phyloP scores from a whole-genome alignment of 768 basidiomycete genomes.

The Psilocybe azurescens region DNA sequence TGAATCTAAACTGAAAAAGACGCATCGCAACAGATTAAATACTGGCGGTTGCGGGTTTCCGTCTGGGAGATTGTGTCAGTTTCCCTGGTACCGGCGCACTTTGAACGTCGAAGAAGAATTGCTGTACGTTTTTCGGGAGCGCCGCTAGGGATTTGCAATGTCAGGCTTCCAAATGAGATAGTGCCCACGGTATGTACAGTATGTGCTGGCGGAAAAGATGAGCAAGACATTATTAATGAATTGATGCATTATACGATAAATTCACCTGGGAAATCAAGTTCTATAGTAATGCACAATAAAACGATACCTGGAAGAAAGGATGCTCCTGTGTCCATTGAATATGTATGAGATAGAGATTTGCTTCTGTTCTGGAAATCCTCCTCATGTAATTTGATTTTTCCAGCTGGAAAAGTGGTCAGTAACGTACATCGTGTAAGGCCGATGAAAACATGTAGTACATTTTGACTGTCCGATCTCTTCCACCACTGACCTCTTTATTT shows the following conservation, averaged over 20 bases:
- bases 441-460: slow-evolving; percentile 64
- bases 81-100: slow-evolving; percentile 11
- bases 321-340: neutral
- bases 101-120: neutral
- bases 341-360: neutral
- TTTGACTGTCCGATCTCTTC: slow-evolving; percentile 88
- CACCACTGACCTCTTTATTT: slow-evolving; percentile 97
- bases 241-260: neutral
- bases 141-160: neutral
- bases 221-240: too few species aligned
- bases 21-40: slow-evolving; percentile 14
- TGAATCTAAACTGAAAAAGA: neutral
- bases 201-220: neutral
- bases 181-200: neutral
- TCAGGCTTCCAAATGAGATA: neutral
- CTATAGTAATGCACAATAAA: too few species aligned
- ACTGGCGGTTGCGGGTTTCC: neutral
- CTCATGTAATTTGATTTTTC: slow-evolving; percentile 15
- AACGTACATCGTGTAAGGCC: neutral
- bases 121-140: neutral
- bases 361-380: neutral
- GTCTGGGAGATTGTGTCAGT: slow-evolving; percentile 13
- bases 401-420: slow-evolving; percentile 17
- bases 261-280: neutral
- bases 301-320: neutral